These are phyloP conservation scores for Ceratocystiopsis brevicomis DNA, from an alignment of 2,329 filamentous ascomycete genomes.

Conservation along the genomic window DNA sequence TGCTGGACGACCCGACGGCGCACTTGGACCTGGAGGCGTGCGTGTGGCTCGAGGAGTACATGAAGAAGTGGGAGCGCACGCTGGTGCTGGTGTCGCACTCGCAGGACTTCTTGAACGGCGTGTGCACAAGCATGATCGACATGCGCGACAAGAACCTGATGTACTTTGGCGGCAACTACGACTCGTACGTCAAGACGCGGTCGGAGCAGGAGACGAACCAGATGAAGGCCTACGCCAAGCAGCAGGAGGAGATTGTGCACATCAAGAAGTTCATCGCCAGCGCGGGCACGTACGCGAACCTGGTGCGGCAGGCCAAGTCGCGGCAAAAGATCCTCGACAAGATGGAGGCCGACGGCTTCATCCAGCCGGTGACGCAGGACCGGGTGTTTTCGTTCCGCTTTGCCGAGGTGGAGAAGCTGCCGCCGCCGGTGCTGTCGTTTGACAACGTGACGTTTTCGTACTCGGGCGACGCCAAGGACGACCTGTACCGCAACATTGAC, in stretches of 20 bases:
- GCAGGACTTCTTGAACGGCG: slow-evolving; percentile 97
- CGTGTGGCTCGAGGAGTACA: slow-evolving; percentile 98
- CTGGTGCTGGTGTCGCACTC: slow-evolving; percentile 93
- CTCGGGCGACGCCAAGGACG: slow-evolving; percentile 73
- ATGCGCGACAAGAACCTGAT: slow-evolving; percentile 78
- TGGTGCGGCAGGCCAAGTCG: slow-evolving; percentile 97
- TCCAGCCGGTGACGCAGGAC: slow-evolving; percentile 73
- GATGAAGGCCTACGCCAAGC: slow-evolving; percentile 97
- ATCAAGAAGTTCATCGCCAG: slow-evolving; percentile 99
- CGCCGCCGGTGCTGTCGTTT: slow-evolving; percentile 86
- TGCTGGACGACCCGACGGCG: slow-evolving; percentile 95
- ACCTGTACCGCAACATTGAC: slow-evolving; percentile 90
- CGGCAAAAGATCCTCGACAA: slow-evolving; percentile 99
- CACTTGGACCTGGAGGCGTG: slow-evolving; percentile 99
- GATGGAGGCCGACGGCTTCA: slow-evolving; percentile 99
- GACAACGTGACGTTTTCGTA: slow-evolving; percentile 98
- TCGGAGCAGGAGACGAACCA: slow-evolving; percentile 92
- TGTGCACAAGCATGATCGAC: slow-evolving; percentile 96
- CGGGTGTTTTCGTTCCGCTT: slow-evolving; percentile 94
- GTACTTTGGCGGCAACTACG: slow-evolving; percentile 99
- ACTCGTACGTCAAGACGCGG: slow-evolving; percentile 90
- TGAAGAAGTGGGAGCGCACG: slow-evolving; percentile 99
- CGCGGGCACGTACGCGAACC: slow-evolving; percentile 97
- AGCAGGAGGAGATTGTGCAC: slow-evolving; percentile 96
- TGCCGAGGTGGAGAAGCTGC: slow-evolving; percentile 97